Evolutionary conservation across 345 rosid genomes (phyloP).

Genomic region (Salix brachista): DNA sequence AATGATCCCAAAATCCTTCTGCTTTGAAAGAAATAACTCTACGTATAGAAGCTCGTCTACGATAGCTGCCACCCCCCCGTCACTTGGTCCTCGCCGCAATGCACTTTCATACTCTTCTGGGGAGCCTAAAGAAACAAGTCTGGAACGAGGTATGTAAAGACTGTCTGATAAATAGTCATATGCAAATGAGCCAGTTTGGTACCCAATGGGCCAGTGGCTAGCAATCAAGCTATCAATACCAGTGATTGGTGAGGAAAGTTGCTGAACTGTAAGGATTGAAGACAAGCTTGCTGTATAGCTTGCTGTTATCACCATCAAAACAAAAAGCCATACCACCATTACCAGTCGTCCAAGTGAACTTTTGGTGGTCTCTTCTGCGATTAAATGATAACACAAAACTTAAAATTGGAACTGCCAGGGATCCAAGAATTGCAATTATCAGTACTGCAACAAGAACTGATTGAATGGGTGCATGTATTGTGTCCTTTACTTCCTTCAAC

Average conservation of each 20-base stretch:
- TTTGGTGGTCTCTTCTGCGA: conserved; percentile 61
- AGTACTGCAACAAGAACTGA: neutral
- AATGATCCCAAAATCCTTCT: conserved; percentile 53
- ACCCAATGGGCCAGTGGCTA: conserved; percentile 63
- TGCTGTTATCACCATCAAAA: conserved; percentile 75
- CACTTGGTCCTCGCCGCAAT: conserved; percentile 56
- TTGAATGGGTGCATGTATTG: neutral
- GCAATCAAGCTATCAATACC: conserved; percentile 77
- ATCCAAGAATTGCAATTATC: conserved; percentile 2
- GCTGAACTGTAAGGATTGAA: conserved; percentile 81
- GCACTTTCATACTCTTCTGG: conserved; percentile 67
- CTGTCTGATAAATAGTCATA: conserved; percentile 47
- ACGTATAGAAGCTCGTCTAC: conserved; percentile 77
- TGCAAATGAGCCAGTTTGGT: conserved; percentile 77
- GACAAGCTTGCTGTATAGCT: conserved; percentile 93
- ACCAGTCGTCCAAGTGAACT: conserved; percentile 69
- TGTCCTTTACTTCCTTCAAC: neutral
- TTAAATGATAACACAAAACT: conserved; percentile 2
- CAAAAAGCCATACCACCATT: conserved; percentile 88
- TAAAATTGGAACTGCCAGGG: neutral
- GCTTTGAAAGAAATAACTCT: conserved; percentile 59
- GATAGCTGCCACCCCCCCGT: conserved; percentile 83
- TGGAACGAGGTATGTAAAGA: conserved; percentile 55
- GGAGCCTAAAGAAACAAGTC: conserved; percentile 54
- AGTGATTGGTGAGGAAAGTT: conserved; percentile 69